These are phyloP conservation scores for Beauveria caledonica DNA, from an alignment of 2,329 filamentous ascomycete genomes.

Conservation along the genomic window DNA sequence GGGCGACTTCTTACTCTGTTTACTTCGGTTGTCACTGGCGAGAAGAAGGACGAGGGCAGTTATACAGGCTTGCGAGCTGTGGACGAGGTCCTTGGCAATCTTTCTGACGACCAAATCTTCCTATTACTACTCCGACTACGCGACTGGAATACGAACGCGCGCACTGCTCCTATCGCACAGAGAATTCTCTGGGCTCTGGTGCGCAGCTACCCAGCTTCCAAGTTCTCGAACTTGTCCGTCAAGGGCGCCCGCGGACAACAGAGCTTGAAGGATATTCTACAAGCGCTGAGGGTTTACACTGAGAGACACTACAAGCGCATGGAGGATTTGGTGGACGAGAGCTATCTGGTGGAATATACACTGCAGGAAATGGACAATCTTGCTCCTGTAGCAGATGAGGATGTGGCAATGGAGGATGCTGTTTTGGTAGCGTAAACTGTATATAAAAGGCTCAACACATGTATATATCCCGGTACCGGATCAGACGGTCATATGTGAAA, in stretches of 20 bases:
- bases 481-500: background rate
- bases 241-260: slow-evolving; percentile 49
- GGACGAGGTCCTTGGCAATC: slow-evolving; percentile 70
- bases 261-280: slow-evolving; percentile 74
- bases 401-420: slow-evolving; percentile 30
- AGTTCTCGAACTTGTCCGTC: slow-evolving; percentile 63
- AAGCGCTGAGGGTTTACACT: slow-evolving; percentile 83
- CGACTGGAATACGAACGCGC: slow-evolving; percentile 96
- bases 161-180: slow-evolving; percentile 78
- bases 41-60: slow-evolving; percentile 52
- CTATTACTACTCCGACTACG: slow-evolving; percentile 70
- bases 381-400: slow-evolving; percentile 33
- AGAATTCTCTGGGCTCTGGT: slow-evolving; percentile 73
- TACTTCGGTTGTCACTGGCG: slow-evolving; percentile 63
- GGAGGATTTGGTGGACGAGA: slow-evolving; percentile 88
- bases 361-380: slow-evolving; percentile 84
- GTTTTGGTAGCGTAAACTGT: slow-evolving; percentile 30
- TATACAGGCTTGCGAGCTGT: slow-evolving; percentile 61
- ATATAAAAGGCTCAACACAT: background rate
- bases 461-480: background rate
- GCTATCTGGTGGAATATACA: slow-evolving; percentile 89
- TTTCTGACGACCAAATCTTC: slow-evolving; percentile 82
- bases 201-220: slow-evolving; percentile 69
- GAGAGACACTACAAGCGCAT: slow-evolving; percentile 86
- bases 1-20: slow-evolving; percentile 79